Evolutionary conservation across 1,139 yeast species (phyloP).

Genomic region (Yamadazyma sp.): DNA sequence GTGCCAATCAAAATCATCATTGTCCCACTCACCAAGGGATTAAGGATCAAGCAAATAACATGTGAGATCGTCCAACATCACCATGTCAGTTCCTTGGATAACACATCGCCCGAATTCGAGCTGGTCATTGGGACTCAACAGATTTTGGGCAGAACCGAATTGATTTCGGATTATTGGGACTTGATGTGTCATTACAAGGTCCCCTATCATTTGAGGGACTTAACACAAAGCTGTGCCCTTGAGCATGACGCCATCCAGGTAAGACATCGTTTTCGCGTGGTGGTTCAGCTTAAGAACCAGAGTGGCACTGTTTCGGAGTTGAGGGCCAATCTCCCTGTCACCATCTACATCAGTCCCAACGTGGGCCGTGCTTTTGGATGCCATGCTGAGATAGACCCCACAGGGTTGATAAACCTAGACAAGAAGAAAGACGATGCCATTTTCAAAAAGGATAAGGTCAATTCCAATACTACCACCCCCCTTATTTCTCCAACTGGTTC

Average conservation of each 20-base stretch:
- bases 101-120: conserved; percentile 45
- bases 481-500: conserved; percentile 12
- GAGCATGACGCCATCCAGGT: conserved; percentile 52
- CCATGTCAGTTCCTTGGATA: conserved; percentile 37
- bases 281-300: conserved; percentile 54
- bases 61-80: conserved; percentile 57
- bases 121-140: conserved; percentile 31
- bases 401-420: conserved; percentile 44
- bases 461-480: conserved; percentile 11
- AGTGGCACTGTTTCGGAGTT: conserved; percentile 69
- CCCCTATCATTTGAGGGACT: conserved; percentile 51
- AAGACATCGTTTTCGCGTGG: conserved; percentile 60
- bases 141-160: conserved; percentile 20
- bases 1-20: conserved; percentile 53
- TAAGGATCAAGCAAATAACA: conserved; percentile 45
- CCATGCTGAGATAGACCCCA: conserved; percentile 51
- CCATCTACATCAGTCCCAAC: conserved; percentile 56
- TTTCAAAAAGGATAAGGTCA: conserved; percentile 27
- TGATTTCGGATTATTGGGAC: conserved; percentile 50
- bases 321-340: conserved; percentile 65
- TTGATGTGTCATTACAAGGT: conserved; percentile 48
- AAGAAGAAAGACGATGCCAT: conserved; percentile 35
- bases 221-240: conserved; percentile 60
- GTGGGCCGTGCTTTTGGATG: conserved; percentile 51
- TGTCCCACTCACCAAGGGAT: conserved; percentile 61